phyloP scores from a whole-genome alignment of 768 basidiomycete genomes.

The Mycena vitilis region DNA sequence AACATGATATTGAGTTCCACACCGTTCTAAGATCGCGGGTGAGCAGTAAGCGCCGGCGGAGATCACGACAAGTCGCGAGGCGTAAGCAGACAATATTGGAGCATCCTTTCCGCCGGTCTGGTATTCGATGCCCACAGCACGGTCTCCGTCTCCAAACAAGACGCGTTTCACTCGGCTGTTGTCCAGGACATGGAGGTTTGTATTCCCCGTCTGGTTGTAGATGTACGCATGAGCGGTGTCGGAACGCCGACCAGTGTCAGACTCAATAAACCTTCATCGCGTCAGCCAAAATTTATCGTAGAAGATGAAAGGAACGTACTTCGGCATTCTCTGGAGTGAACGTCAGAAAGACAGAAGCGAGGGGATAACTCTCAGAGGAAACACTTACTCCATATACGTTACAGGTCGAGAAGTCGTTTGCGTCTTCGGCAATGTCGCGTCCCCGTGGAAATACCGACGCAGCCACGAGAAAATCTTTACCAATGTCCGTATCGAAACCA shows the following conservation, averaged over 20 bases:
- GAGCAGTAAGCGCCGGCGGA: conserved; percentile 67
- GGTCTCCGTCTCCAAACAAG: conserved; percentile 56
- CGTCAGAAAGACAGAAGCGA: too few species aligned
- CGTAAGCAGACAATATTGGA: conserved; percentile 40
- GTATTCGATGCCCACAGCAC: conserved; percentile 66
- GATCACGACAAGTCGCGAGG: conserved; percentile 59
- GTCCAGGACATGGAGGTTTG: conserved; percentile 53
- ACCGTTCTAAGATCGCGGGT: conserved; percentile 65
- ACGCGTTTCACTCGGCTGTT: conserved; percentile 59
- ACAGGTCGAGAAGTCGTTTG: conserved; percentile 55
- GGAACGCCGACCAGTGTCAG: conserved; percentile 63
- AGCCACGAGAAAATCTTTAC: conserved; percentile 58
- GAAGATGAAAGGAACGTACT: neutral
- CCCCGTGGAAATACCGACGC: conserved; percentile 58
- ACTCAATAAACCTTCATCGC: conserved; percentile 61
- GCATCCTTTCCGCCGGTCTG: conserved; percentile 36
- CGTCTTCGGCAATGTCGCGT: conserved; percentile 56
- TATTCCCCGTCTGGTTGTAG: conserved; percentile 56
- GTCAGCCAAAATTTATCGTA: neutral
- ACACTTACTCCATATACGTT: conserved; percentile 60
- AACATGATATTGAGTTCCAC: neutral
- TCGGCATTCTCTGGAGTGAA: neutral
- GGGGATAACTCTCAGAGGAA: too few species aligned
- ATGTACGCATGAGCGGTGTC: conserved; percentile 64
- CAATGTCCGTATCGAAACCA: conserved; percentile 49